Base-by-base conservation (phyloP, 2,329 filamentous ascomycete genomes). In the Alternaria metachromatica region DNA sequence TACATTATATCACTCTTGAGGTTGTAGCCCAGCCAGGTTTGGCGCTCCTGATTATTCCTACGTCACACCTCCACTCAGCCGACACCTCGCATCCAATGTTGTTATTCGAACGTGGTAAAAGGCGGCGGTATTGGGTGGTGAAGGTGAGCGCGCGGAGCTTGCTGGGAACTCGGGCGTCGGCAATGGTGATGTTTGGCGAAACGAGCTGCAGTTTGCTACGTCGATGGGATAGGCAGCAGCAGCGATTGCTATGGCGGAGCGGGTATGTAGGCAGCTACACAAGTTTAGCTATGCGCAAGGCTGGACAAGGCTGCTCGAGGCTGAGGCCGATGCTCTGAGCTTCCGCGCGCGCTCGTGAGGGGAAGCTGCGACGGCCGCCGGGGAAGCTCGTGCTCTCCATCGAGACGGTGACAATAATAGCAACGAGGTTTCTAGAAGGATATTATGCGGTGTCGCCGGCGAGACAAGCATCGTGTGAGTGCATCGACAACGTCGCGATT, bases 301-400 rank as follows among this genome's bases (percentile, higher is more conserved):
- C 53, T 57, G 63, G 55, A 60, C 62, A 45, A 56, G 58, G 63
- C 65, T 55, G 37, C 28, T n/a, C n/a, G n/a, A n/a, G n/a, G n/a
- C n/a, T n/a, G 51, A 44, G 55, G 44, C 50, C 30, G 18, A 18
- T 41, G 37, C 37, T 41, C 15, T 13, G 21, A 54, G 50, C 50
- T 41, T 4, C 25, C 2, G 49, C 18, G 6, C 11, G 49, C 11
- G 15, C 21, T 28, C 23, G 51, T 43, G 12, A 21, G 21, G 21
- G 10, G 10, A 11, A 13, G 12, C 20, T 8, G 20, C 12, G 21
- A 41, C n/a, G 10, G 25, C 13, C 23, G 33, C 41, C 15, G 30
- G n/a, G 7, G 6, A 25, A 7, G 8, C 12, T 25, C 6, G 5
- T 20, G 21, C 33, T 23, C 51, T 55, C 21, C 10, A 20, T 20